Evolutionary conservation across 192 early-diverging fungal species (phyloP), one percentile per base, ranked within the genome.

Genomic region (Phycomyces blakesleeanus): DNA sequence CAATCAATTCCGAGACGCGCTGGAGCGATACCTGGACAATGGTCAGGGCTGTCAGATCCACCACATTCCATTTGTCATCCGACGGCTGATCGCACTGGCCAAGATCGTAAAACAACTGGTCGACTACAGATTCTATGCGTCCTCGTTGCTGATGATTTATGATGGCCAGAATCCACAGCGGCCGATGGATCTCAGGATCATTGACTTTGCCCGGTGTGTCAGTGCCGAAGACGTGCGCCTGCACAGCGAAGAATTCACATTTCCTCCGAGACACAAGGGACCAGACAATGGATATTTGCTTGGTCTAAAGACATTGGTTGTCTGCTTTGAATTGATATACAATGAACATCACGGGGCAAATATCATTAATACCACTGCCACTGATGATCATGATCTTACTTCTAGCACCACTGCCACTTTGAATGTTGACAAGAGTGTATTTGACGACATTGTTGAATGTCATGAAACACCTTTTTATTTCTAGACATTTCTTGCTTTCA

Each of bases 181-280:
- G 0, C 79, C 82, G 24, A 89, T 91, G 8, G 88, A 95, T 63
- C 71, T 99, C 29, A 86, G 89, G 50, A 93, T 99, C 75, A 99
- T 99, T 65, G 97, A 99, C 69, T 99, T 99, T 78, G 93, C 93
- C 10, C 89, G 98, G 61, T 94, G 93, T 65, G 85, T 93, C 0
- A 85, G 84, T 5, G 81, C 78, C 12, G 70, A 76, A 15, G 72
- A 81, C 27, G 54, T 65, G 12, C 66, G 58, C 1, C 34, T 59
- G n/a, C 56, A 67, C 24, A 24, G 40, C 3, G 5, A 18, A 49
- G 29, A 22, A 7, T 60, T 67, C 29, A 44, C 18, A 4, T 82
- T 79, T 57, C 78, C 81, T 14, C 81, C 82, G 3, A 72, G 69
- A 50, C 67, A 77, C 18, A 58, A 67, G 9, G 68, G 73, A 5